These are phyloP conservation scores for Cercospora nicotianae DNA, from an alignment of 2,329 filamentous ascomycete species.

Conservation along the genomic window DNA sequence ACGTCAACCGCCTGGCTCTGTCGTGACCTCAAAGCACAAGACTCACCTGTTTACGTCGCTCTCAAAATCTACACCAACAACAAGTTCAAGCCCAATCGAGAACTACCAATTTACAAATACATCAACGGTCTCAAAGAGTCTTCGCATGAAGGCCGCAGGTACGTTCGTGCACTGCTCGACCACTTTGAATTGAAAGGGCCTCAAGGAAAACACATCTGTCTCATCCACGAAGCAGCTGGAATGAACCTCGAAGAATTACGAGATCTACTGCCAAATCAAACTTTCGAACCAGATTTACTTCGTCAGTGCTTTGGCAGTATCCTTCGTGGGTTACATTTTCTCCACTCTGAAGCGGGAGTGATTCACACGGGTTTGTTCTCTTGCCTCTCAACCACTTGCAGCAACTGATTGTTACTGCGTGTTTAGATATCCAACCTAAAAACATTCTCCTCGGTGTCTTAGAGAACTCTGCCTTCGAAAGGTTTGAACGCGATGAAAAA, in stretches of 20 bases:
- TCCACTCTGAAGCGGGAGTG: background rate
- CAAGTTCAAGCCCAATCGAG: constrained; percentile 34
- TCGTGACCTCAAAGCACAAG: constrained; percentile 35
- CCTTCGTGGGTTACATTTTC: background rate
- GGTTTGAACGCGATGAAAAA: background rate
- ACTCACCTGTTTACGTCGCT: constrained; percentile 31
- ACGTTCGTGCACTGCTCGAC: constrained; percentile 41
- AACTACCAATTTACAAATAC: constrained; percentile 38
- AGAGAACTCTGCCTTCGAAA: background rate
- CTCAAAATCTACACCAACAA: constrained; percentile 42
- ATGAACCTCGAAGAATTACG: background rate
- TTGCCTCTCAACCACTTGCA: too few relatives aligned
- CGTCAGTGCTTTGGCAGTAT: background rate
- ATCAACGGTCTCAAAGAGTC: constrained; percentile 26
- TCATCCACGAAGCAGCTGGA: constrained; percentile 27
- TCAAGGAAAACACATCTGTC: constrained; percentile 41
- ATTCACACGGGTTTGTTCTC: background rate
- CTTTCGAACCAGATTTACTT: background rate
- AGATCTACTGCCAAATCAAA: background rate
- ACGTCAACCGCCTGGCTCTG: constrained; percentile 49
- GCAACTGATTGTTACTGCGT: too few relatives aligned
- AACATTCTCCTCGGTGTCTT: background rate
- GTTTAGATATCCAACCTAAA: background rate
- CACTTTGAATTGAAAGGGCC: constrained; percentile 39
- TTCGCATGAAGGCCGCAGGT: constrained; percentile 34